These are phyloP conservation scores for Paecilomyces formosus DNA, from an alignment of 2,329 filamentous ascomycete genomes.

Conservation along the genomic window DNA sequence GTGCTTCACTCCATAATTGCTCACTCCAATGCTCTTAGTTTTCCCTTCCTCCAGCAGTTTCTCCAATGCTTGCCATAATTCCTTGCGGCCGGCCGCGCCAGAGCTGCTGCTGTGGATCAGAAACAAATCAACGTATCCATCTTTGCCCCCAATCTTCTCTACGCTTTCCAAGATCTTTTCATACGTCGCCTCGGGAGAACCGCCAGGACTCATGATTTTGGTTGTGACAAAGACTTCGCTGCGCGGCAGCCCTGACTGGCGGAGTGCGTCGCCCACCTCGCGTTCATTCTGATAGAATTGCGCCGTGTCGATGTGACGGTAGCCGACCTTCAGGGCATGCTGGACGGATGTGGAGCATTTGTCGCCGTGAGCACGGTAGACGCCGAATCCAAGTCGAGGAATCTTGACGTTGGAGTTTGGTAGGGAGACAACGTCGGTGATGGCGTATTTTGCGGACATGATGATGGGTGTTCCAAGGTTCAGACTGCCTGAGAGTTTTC, in stretches of 20 bases:
- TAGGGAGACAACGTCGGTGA: conserved; percentile 45
- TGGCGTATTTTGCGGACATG: conserved; percentile 32
- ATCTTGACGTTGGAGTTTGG: conserved; percentile 47
- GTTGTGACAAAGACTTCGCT: conserved; percentile 61
- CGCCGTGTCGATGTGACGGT: conserved; percentile 52
- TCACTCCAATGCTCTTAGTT: conserved; percentile 61
- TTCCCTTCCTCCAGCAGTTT: conserved; percentile 52
- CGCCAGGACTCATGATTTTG: conserved; percentile 54
- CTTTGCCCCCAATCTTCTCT: conserved; percentile 49
- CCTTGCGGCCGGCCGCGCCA: conserved; percentile 48
- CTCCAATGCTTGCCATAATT: conserved; percentile 62
- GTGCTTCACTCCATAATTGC: conserved; percentile 62
- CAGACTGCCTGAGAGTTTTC: not conserved
- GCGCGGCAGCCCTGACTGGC: conserved; percentile 44
- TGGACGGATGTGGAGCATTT: conserved; percentile 53
- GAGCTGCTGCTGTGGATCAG: conserved; percentile 59
- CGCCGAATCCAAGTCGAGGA: conserved; percentile 63
- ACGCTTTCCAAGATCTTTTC: conserved; percentile 55
- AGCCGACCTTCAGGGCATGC: conserved; percentile 46
- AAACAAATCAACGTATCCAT: conserved; percentile 64
- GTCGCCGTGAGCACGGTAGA: conserved; percentile 53
- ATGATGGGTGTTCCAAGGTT: conserved; percentile 12
- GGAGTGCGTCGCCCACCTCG: conserved; percentile 59
- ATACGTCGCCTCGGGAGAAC: conserved; percentile 53
- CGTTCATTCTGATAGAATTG: conserved; percentile 64